A percentile compares a stretch with the other conserved stretches of the same genome.
Evolutionary conservation across 805 yeast species (phyloP).

Genomic region (Monosporozyma aerobia): DNA sequence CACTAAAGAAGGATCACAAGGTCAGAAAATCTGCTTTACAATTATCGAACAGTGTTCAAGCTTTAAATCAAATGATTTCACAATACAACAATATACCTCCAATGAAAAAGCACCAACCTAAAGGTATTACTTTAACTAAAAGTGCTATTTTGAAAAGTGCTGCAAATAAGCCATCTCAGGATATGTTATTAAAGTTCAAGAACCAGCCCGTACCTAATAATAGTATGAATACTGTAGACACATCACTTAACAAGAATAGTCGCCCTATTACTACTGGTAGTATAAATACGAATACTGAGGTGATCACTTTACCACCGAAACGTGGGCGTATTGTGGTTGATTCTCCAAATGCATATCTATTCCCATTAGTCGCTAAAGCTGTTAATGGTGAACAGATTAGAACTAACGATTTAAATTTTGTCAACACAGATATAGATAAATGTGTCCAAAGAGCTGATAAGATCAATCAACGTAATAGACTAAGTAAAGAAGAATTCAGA

Average conservation of each 20-base stretch:
- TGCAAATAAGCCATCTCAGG: not conserved
- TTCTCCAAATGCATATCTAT: conserved; percentile 21
- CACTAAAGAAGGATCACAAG: not conserved
- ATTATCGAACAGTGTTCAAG: not conserved
- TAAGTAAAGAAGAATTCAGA: conserved; percentile 17
- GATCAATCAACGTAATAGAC: conserved; percentile 16
- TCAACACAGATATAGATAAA: conserved; percentile 18
- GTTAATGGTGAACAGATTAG: not conserved
- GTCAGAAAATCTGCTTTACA: not conserved
- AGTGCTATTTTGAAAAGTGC: not conserved
- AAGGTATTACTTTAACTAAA: not conserved
- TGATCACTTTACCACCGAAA: not conserved
- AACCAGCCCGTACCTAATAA: not conserved
- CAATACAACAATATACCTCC: not conserved
- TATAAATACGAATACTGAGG: not conserved
- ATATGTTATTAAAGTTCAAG: not conserved
- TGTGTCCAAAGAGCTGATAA: conserved; percentile 30
- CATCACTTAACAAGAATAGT: not conserved
- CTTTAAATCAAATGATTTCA: not conserved
- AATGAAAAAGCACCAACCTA: not conserved
- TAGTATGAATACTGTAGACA: not conserved
- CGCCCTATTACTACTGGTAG: not conserved
- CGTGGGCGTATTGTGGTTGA: conserved; percentile 19
- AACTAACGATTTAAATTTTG: not conserved
- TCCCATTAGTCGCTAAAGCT: conserved; percentile 15